Conservation (phyloP, 1,284 basidiomycete genomes). For the Polyporus tsugae region DNA sequence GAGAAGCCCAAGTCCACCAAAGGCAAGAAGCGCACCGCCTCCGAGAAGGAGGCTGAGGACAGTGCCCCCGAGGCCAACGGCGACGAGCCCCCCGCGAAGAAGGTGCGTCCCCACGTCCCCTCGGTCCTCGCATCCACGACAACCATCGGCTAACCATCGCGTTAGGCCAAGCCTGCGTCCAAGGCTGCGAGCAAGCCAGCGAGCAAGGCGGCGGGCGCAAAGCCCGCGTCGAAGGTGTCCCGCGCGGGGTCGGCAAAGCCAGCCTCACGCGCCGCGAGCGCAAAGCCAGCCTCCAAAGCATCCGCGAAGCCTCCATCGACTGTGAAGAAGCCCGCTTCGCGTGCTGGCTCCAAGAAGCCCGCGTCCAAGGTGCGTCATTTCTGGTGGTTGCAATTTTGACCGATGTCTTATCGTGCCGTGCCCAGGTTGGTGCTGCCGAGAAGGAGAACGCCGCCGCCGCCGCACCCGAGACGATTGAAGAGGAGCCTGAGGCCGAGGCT, state of each 20-base stretch:
- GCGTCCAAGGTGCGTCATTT: slow-evolving; percentile 32
- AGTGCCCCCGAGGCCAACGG: slow-evolving; percentile 39
- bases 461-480: slow-evolving; percentile 43
- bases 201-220: slow-evolving; percentile 40
- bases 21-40: slow-evolving; percentile 62
- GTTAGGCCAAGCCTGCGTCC: slow-evolving; percentile 40
- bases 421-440: slow-evolving; percentile 35
- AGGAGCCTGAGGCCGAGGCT: slow-evolving; percentile 46
- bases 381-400: slow-evolving; percentile 3
- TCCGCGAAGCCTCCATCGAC: slow-evolving; percentile 44
- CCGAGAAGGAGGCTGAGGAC: slow-evolving; percentile 44
- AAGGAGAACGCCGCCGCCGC: slow-evolving; percentile 39
- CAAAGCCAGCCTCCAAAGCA: slow-evolving; percentile 41
- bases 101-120: slow-evolving; percentile 35
- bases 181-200: slow-evolving; percentile 35
- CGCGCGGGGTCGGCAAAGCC: slow-evolving; percentile 42
- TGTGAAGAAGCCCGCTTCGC: slow-evolving; percentile 45
- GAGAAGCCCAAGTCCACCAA: slow-evolving; percentile 65
- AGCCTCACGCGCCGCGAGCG: slow-evolving; percentile 36
- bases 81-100: slow-evolving; percentile 46
- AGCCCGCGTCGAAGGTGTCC: slow-evolving; percentile 44
- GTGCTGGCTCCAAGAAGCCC: slow-evolving; percentile 44
- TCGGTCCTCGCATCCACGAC: slow-evolving; percentile 1
- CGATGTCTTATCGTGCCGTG: slow-evolving; percentile 19
- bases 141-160: slow-evolving; percentile 18